These are phyloP conservation scores for Scutellaria galericulata DNA, from an alignment of 257 asterid genomes.

Conservation along the genomic window DNA sequence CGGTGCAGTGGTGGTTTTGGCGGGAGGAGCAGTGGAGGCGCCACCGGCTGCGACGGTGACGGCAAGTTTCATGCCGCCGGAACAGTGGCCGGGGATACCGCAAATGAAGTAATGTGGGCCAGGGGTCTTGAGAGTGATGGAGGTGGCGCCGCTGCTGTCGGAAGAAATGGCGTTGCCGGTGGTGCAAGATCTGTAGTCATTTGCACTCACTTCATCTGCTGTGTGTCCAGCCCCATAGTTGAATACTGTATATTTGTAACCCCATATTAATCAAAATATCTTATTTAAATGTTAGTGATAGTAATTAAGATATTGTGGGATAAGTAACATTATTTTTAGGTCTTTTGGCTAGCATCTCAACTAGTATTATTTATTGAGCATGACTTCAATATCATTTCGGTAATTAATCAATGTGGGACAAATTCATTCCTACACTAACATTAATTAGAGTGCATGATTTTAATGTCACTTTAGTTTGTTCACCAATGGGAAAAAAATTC, in stretches of 20 bases:
- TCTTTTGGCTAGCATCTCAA: too few species aligned
- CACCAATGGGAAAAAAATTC: too few species aligned
- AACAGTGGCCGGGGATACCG: slow-evolving; percentile 63
- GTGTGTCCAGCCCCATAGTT: slow-evolving; percentile 72
- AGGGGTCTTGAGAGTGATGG: slow-evolving; percentile 60
- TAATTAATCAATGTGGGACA: too few species aligned
- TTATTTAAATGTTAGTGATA: too few species aligned
- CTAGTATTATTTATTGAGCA: too few species aligned
- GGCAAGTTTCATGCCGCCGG: slow-evolving; percentile 66
- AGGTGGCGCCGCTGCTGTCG: slow-evolving; percentile 81
- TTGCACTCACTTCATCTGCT: slow-evolving; percentile 68
- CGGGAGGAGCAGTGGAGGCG: not conserved
- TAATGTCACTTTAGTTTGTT: too few species aligned
- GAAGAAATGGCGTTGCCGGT: slow-evolving; percentile 61
- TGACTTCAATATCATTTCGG: too few species aligned
- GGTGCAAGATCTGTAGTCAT: slow-evolving; percentile 66
- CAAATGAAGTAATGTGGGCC: slow-evolving; percentile 66
- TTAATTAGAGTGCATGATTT: too few species aligned
- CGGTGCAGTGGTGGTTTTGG: slow-evolving; percentile 36
- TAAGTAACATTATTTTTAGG: too few species aligned
- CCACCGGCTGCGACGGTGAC: slow-evolving; percentile 44
- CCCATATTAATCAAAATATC: too few species aligned
- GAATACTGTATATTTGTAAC: slow-evolving; percentile 52
- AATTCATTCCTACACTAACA: too few species aligned
- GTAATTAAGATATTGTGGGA: too few species aligned